Base-by-base conservation (phyloP, 179 eudicot genomes). In the Sideroxylon spinosum region DNA sequence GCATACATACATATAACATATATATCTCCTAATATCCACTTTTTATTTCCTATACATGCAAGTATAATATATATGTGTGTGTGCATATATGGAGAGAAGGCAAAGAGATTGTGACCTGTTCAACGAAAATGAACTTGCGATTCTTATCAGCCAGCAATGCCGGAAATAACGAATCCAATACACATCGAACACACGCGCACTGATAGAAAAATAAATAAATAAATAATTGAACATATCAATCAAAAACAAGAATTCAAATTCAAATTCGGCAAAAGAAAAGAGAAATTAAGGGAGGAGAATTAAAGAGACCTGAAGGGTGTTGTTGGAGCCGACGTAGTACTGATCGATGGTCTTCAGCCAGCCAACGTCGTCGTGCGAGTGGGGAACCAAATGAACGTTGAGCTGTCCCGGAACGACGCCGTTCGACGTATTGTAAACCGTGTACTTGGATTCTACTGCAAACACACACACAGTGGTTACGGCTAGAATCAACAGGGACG, bases 101-200 rank as follows among this genome's bases (percentile, higher is more conserved):
- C 13, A 67, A 75, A 28, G 7, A 64, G 68, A 23, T 26, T 23
- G 29, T 64, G 7, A 68, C 97, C 92, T 85, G 90, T 81, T 92
- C 98, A 63, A 92, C 97, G 81, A 90, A 92, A 28, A 94, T 80
- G 79, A 94, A 94, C 68, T 85, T 94, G 78, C 98, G 78, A 59
- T 90, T 91, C 49, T 91, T 86, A 80, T 94, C 96, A 13, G 89
- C 93, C 66, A 94, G 77, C 78, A 94, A 73, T 22, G 97, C 93
- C 28, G 97, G 94, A 73, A 94, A 82, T 59, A 93, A 75, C n/a
- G 97, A 94, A 80, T 88, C 92, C 80, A 94, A 77, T 68, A 94
- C 87, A 80, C 90, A 89, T 79, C 91, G 92, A 68, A 94, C 94
- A 84, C 98, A 92, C n/a, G 93, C 98, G n/a, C 76, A 89, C 98